Conservation (phyloP, 2,329 filamentous ascomycete genomes). For the Fusarium tanahbumbuense region DNA sequence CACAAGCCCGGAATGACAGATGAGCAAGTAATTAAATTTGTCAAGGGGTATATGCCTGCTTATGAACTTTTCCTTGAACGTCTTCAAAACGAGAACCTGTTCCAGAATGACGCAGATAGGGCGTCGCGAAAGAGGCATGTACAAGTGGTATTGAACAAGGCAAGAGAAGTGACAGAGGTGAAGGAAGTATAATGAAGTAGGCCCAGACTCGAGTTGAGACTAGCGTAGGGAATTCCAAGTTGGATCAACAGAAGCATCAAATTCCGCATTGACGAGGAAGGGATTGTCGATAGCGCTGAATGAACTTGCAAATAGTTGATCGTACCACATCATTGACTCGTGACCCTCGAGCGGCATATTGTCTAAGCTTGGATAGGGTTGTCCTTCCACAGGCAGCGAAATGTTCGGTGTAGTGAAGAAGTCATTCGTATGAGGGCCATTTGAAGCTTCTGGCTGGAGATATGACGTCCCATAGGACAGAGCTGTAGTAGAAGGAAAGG, state of each 20-base stretch:
- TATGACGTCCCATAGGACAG: not conserved
- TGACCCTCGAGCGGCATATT: constrained; percentile 45
- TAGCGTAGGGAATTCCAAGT: constrained; percentile 48
- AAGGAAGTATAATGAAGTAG: constrained; percentile 20
- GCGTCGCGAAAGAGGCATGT: constrained; percentile 23
- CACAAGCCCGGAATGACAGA: constrained; percentile 42
- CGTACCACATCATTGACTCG: constrained; percentile 53
- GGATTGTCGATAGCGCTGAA: constrained; percentile 52
- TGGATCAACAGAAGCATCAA: constrained; percentile 49
- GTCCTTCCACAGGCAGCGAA: not conserved
- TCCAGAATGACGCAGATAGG: not conserved
- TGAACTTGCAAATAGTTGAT: constrained; percentile 50
- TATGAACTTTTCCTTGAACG: constrained; percentile 42
- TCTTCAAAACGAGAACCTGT: constrained; percentile 37
- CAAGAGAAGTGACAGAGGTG: constrained; percentile 22
- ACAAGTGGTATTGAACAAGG: constrained; percentile 11
- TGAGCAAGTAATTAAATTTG: constrained; percentile 39
- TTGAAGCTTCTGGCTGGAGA: not conserved
- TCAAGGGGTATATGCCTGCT: constrained; percentile 44
- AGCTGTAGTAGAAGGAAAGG: not conserved
- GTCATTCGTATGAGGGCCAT: not conserved
- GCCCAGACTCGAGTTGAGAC: not conserved
- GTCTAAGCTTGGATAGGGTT: constrained; percentile 3
- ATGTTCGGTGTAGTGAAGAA: not conserved
- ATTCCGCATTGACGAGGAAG: constrained; percentile 49